These are phyloP conservation scores for Termitomyces titanicus DNA, from an alignment of 768 basidiomycete species.

Conservation along the genomic window DNA sequence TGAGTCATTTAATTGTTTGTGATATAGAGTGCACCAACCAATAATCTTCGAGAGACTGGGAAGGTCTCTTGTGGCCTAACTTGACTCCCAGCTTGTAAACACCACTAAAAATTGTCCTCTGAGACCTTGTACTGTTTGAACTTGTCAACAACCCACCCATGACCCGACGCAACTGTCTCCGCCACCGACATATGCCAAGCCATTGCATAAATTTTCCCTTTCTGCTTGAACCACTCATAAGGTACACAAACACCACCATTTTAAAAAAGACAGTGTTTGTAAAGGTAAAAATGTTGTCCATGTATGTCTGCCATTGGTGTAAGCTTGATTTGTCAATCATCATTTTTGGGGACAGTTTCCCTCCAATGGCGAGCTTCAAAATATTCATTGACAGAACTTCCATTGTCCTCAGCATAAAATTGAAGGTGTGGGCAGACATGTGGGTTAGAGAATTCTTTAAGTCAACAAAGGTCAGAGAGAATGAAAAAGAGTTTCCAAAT, in stretches of 20 bases:
- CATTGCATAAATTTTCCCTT: background rate
- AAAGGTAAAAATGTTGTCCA: background rate
- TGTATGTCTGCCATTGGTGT: background rate
- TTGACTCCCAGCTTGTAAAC: background rate
- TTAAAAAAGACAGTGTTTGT: background rate
- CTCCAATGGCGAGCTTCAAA: conserved; percentile 1
- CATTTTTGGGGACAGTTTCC: background rate
- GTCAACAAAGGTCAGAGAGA: background rate
- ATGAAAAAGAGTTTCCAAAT: background rate
- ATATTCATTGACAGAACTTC: background rate
- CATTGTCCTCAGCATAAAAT: background rate
- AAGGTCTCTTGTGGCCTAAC: background rate
- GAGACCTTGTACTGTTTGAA: background rate
- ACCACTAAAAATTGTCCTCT: background rate
- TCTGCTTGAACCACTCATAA: background rate
- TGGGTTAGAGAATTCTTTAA: conserved; percentile 1
- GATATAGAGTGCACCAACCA: background rate
- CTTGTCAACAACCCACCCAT: background rate
- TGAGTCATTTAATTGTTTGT: background rate
- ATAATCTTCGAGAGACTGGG: conserved; percentile 1
- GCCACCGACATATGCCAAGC: background rate
- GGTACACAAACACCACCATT: background rate
- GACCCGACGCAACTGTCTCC: background rate
- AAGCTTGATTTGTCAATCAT: background rate
- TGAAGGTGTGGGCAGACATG: background rate